Conservation (phyloP, 305 asterid genomes). For the Fraxinus baroniana region DNA sequence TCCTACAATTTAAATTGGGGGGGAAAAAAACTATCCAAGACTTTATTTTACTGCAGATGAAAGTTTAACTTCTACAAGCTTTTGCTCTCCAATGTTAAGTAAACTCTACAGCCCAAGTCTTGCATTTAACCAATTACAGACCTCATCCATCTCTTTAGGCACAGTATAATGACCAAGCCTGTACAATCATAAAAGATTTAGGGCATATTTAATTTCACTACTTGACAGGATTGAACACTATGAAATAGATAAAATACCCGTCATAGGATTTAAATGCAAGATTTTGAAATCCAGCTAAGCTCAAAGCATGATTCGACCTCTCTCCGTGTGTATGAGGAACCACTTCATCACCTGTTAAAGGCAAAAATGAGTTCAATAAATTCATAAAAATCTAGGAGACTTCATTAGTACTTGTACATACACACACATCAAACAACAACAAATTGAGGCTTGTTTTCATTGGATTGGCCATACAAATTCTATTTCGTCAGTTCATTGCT, state of each 20-base stretch:
- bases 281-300: conserved; percentile 77
- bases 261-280: conserved; percentile 71
- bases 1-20: neutral
- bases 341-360: conserved; percentile 75
- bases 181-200: conserved; percentile 9
- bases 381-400: neutral
- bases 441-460: neutral
- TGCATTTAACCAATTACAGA: conserved; percentile 66
- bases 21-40: conserved; percentile 14
- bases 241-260: conserved; percentile 49
- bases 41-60: conserved; percentile 30
- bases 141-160: conserved; percentile 97
- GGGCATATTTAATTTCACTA: neutral
- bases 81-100: conserved; percentile 4
- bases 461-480: neutral
- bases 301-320: conserved; percentile 67
- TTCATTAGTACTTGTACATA: neutral
- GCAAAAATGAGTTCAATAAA: conserved; percentile 9
- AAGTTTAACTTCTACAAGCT: conserved; percentile 32
- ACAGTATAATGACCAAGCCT: conserved; percentile 98
- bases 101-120: conserved; percentile 20
- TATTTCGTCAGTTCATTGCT: neutral
- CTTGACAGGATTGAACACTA: neutral
- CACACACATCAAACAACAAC: neutral
- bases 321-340: conserved; percentile 84